Percentiles rank a stretch among this genome's conserved stretches.
Evolutionary conservation across 2,329 filamentous ascomycete species (phyloP).

Genomic region (Arthrobotrys iridis): DNA sequence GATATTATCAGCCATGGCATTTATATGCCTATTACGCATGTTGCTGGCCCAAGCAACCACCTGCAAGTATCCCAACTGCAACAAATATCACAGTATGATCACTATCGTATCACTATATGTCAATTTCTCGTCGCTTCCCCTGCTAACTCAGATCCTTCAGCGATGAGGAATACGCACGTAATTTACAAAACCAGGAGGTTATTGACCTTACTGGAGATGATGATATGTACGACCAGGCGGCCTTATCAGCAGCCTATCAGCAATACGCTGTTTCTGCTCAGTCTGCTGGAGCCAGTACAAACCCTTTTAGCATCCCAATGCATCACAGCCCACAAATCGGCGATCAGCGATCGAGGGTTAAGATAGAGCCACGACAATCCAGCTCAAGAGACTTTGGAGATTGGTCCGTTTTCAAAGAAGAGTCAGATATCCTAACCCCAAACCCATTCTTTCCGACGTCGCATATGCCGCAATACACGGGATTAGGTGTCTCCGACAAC

Average conservation of each 20-base stretch:
- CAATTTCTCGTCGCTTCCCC: not conserved
- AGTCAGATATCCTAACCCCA: not conserved
- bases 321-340: not conserved
- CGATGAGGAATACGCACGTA: slow-evolving; percentile 13
- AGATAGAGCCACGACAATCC: not conserved
- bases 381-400: not conserved
- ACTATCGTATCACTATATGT: not conserved
- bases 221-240: not conserved
- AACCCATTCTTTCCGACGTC: not conserved
- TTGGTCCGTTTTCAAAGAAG: slow-evolving; percentile 16
- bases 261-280: not conserved
- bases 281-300: not conserved
- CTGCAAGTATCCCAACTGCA: not conserved
- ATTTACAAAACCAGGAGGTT: not conserved
- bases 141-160: slow-evolving; percentile 6
- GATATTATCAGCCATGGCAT: not conserved
- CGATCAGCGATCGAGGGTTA: slow-evolving; percentile 6
- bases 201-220: slow-evolving; percentile 45
- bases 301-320: not conserved
- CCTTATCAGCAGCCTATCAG: not conserved
- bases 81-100: slow-evolving; percentile 10
- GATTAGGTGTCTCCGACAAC: not conserved
- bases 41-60: not conserved
- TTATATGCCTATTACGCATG: not conserved
- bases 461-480: not conserved